Percentiles rank a stretch among this genome's conserved stretches.
phyloP scores from a whole-genome alignment of 345 rosid species.

The Cardamine occulta region DNA sequence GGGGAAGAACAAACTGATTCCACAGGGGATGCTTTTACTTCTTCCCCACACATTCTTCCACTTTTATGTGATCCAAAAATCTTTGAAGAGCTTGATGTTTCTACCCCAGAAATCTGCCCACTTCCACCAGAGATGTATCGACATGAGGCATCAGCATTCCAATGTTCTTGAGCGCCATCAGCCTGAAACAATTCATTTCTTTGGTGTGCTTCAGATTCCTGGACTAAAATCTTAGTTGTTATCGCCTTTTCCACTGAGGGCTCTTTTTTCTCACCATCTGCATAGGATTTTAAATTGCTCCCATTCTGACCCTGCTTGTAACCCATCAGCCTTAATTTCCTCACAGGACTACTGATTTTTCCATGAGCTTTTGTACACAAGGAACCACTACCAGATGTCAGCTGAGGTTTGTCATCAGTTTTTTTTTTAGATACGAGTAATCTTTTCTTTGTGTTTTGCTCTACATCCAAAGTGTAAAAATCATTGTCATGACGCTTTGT shows the following conservation, averaged over 20 bases:
- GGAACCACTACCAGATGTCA: slow-evolving; percentile 49
- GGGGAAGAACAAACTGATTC: slow-evolving; percentile 66
- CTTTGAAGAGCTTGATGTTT: slow-evolving; percentile 70
- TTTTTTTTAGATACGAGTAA: slow-evolving; percentile 44
- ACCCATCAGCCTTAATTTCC: slow-evolving; percentile 53
- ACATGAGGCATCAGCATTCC: slow-evolving; percentile 40
- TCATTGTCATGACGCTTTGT: slow-evolving; percentile 36
- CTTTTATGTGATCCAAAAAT: slow-evolving; percentile 52
- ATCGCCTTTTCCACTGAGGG: slow-evolving; percentile 43
- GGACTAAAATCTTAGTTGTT: slow-evolving; percentile 42
- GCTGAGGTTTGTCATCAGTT: slow-evolving; percentile 48
- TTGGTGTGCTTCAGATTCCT: slow-evolving; percentile 31
- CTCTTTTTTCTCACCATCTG: slow-evolving; percentile 50
- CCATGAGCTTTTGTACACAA: slow-evolving; percentile 46
- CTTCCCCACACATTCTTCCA: slow-evolving; percentile 43
- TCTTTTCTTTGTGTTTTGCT: slow-evolving; percentile 47
- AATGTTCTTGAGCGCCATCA: slow-evolving; percentile 44
- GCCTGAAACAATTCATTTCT: slow-evolving; percentile 39
- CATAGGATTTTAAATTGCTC: slow-evolving; percentile 28
- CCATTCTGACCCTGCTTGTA: slow-evolving; percentile 46
- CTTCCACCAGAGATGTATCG: slow-evolving; percentile 45
- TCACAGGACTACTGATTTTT: slow-evolving; percentile 41
- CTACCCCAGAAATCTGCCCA: slow-evolving; percentile 50
- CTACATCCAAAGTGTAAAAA: slow-evolving; percentile 41
- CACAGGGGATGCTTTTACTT: slow-evolving; percentile 51